These are phyloP conservation scores for Suillus paluster DNA, from an alignment of 768 basidiomycete genomes.

Conservation along the genomic window DNA sequence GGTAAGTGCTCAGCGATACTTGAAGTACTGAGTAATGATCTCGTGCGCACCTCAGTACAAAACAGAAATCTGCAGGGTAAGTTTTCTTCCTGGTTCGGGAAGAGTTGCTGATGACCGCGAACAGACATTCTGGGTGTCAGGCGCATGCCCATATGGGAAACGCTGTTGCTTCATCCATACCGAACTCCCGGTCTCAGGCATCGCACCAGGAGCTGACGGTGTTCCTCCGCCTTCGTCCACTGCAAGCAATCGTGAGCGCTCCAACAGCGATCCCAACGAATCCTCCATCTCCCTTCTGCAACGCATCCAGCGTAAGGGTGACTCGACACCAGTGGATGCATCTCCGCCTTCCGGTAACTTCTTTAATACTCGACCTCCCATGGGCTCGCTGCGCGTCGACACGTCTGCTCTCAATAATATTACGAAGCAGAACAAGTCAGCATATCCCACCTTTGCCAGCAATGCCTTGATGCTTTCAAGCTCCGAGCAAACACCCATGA, in stretches of 20 bases:
- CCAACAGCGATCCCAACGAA: conserved; percentile 82
- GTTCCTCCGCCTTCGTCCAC: conserved; percentile 54
- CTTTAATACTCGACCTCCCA: conserved; percentile 66
- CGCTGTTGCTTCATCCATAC: conserved; percentile 95
- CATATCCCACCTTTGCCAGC: conserved; percentile 65
- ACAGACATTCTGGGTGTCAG: conserved; percentile 93
- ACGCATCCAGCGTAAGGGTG: conserved; percentile 72
- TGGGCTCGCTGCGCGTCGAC: conserved; percentile 74
- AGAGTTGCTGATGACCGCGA: conserved; percentile 13
- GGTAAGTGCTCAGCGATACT: conserved; percentile 45
- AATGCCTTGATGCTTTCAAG: conserved; percentile 54
- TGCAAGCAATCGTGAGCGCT: conserved; percentile 66
- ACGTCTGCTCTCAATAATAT: conserved; percentile 66
- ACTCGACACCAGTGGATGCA: conserved; percentile 62
- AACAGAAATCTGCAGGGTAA: conserved; percentile 89
- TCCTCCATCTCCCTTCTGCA: conserved; percentile 73
- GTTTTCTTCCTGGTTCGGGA: conserved; percentile 23
- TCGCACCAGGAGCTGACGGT: conserved; percentile 56
- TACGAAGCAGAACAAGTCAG: conserved; percentile 82
- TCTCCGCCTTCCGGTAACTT: conserved; percentile 46
- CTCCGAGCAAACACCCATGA: conserved; percentile 60
- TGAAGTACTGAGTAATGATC: conserved; percentile 10
- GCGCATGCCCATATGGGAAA: conserved; percentile 91
- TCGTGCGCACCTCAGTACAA: conserved; percentile 64
- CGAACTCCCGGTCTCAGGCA: conserved; percentile 71